Base-by-base conservation (phyloP, 768 basidiomycete species). In the Tylopilus subfusipes region DNA sequence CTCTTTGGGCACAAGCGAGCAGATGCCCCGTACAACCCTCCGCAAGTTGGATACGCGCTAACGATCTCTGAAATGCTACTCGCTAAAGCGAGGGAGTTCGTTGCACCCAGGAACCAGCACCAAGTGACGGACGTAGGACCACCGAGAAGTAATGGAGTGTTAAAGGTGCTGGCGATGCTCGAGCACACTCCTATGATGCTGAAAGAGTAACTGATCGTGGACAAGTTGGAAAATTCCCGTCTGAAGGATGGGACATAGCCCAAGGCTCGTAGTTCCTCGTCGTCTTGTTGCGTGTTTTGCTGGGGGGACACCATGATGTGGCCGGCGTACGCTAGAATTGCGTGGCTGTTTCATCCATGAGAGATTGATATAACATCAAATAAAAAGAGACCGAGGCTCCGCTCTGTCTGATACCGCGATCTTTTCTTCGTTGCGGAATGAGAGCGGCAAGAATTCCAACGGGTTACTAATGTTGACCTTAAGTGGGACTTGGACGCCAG, bases 1-100 rank as follows among this genome's bases (percentile, higher is more conserved):
- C 68, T 78, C 57, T 74, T 78, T 0, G 88, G 88, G 7, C 83
- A 82, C 9, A 89, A 72, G 63, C 84, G 82, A 18, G 88, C 86
- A 25, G 88, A 89, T 4, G 88, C 88, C n/a, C 87, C 88, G 59
- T 90, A 90, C 4, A 68, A 44, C 10, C 60, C 67, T 12, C 66
- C 67, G n/a, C 67, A 68, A 11, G 67, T 69, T 40, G 68, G 68
- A 60, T 68, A 69, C 5, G 68, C 68, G 7, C 69, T 70, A 54
- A 64, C 69, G 10, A 71, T 33, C 54, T 71, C 69, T 3, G 69
- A 30, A 27, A 71, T 61, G 13, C 70, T 72, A 31, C 68, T 60
- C 12, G 69, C 64, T 13, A 71, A 50, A 9, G 70, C 56, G 19
- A 68, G 21, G 43, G 66, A 68, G 43, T 68, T 71, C 1, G n/a